Conservation (phyloP, 768 basidiomycete species). For the Leccinum sublutescens region DNA sequence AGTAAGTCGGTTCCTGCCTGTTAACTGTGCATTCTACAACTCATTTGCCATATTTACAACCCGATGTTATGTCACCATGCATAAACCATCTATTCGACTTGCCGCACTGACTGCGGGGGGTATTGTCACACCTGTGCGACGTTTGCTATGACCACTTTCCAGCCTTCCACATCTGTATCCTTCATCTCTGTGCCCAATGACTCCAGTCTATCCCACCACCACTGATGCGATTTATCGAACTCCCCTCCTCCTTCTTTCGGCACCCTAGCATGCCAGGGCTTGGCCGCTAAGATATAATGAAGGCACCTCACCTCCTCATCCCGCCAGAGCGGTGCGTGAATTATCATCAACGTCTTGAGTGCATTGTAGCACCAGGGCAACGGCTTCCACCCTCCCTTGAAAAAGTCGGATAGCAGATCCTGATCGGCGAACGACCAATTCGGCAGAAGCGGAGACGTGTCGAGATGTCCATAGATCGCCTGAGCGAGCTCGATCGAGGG, state of each 20-base stretch:
- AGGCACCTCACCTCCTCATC: slow-evolving; percentile 84
- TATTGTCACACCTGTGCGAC: slow-evolving; percentile 33
- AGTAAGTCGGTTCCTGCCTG: not conserved
- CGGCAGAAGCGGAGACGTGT: slow-evolving; percentile 49
- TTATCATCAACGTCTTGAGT: slow-evolving; percentile 72
- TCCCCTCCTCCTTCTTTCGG: slow-evolving; percentile 38
- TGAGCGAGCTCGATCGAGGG: slow-evolving; percentile 62
- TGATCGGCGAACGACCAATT: slow-evolving; percentile 86
- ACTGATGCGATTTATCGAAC: slow-evolving; percentile 56
- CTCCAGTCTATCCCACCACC: slow-evolving; percentile 81
- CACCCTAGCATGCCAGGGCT: slow-evolving; percentile 73
- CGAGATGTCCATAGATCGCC: slow-evolving; percentile 45
- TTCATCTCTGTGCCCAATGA: slow-evolving; percentile 42
- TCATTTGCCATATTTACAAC: too few relatives aligned
- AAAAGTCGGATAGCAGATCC: slow-evolving; percentile 81
- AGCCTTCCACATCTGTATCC: slow-evolving; percentile 43
- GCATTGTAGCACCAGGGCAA: slow-evolving; percentile 91
- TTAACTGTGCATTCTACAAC: not conserved
- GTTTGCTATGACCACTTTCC: slow-evolving; percentile 49
- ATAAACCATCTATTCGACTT: not conserved
- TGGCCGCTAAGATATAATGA: slow-evolving; percentile 84
- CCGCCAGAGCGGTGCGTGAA: slow-evolving; percentile 77
- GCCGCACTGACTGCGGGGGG: not conserved
- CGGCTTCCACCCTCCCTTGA: slow-evolving; percentile 74
- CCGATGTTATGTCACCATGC: not conserved